Conservation (phyloP, 306 rosid species). For the Rosa persica region DNA sequence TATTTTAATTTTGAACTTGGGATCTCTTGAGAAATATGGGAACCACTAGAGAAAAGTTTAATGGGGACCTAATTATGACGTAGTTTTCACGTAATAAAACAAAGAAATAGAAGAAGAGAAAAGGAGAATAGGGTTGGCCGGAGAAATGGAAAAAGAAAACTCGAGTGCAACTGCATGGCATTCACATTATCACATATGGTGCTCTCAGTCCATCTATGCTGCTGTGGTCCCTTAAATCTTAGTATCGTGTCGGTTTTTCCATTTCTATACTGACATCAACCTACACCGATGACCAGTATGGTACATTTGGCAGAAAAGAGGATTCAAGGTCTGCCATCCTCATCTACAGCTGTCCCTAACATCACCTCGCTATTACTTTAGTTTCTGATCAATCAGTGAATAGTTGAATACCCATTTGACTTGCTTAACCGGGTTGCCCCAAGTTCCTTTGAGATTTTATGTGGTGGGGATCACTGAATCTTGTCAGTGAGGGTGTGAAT, state of each 20-base stretch:
- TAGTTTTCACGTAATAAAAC: background rate
- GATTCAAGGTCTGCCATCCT: background rate
- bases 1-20: too few species aligned
- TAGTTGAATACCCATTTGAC: background rate
- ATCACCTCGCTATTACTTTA: background rate
- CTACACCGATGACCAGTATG: background rate
- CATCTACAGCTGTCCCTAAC: background rate
- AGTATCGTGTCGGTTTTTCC: background rate
- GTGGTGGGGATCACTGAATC: slow-evolving; percentile 4
- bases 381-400: background rate
- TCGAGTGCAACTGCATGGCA: background rate
- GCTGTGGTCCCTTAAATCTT: background rate
- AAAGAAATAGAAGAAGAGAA: background rate
- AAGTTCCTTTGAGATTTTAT: background rate
- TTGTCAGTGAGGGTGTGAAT: background rate
- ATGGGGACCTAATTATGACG: background rate
- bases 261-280: background rate
- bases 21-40: too few species aligned
- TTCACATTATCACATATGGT: background rate
- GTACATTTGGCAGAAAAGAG: background rate
- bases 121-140: background rate
- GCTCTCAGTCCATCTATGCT: background rate
- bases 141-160: background rate
- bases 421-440: background rate
- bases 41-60: too few species aligned